Base-by-base conservation (phyloP, 306 rosid species). In the Oemleria cerasiformis region DNA sequence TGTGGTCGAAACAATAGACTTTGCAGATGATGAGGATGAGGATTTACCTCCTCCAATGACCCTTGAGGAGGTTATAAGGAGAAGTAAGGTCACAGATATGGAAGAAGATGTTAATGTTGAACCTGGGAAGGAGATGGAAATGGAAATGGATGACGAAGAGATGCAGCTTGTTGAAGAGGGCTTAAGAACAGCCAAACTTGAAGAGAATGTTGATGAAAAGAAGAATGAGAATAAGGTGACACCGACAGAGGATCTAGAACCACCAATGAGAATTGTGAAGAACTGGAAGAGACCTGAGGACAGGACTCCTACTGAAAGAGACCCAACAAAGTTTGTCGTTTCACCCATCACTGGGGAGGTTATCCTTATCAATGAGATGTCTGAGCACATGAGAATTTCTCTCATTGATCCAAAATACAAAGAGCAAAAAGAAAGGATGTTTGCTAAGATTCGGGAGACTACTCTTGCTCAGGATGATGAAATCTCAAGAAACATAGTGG, bases 231-330 rank as follows among this genome's bases (percentile, higher is more conserved):
- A 79, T 59, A 86, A 70, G 84, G 78, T 82, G 65, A 63, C 30
- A 25, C 30, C 30, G 30, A 25, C 81, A 11, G 92, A 91, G 57
- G 95, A 91, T 40, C 95, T 84, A 34, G 98, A 94, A 34, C 89
- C 88, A 36, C 98, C 96, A 5, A 88, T 94, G 96, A 87, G 96
- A 81, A 91, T 94, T 79, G 98, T 94, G 60, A 94, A 89, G 85
- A 91, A 94, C 83, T 94, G 98, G 98, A 94, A 94, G 82, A 89
- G 98, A 74, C 98, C 96, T 1, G 98, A 94, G 79, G 97, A 94
- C 3, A 87, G 95, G 86, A 75, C 87, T 47, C 81, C 92, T 49
- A 84, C 96, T 1, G 97, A 94, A 76, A 88, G 89, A 75, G 95
- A 94, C 83, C 84, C 97, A 67, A 86, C 96, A 44, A 91, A 91